Base-by-base conservation (phyloP, 1,139 yeast genomes). In the Scheffersomyces illinoinensis region DNA sequence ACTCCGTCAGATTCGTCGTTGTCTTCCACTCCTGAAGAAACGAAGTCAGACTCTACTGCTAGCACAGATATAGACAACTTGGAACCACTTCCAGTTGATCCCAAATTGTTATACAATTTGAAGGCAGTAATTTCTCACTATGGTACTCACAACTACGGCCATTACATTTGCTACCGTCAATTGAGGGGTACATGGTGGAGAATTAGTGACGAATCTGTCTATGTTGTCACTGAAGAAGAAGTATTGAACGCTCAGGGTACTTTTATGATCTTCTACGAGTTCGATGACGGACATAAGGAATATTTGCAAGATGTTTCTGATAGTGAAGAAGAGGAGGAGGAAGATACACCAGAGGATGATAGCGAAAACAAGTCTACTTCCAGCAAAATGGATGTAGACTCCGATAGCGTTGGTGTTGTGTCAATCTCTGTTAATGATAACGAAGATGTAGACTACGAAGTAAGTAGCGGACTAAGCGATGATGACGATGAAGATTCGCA, bases 81-180 rank as follows among this genome's bases (percentile, higher is more conserved):
- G 17, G 51, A 48, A 8, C 26, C 26, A 12, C 43, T 33, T 23
- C 23, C 53, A n/a, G 24, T 55, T 0, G 66, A 74, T 55, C 71
- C 85, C 2, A 77, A 81, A 14, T 72, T 87, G 55, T 75, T 82
- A 43, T 93, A 93, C 70, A 81, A 86, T 54, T 81, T 93, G 60
- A 90, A 90, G 68, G 92, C 97, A 1, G 96, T 91, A 1, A 90
- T 93, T 55, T 88, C 93, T 1, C 98, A 93, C 72, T 93, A 88
- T 70, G 98, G 98, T 55, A 90, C 97, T 3, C 98, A 93, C 68
- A 92, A 93, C 69, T 93, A 92, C 71, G 98, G 98, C 20, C 98
- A 93, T 72, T 93, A 93, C 71, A 91, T 93, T 60, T 91, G 96
- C 56, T 93, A 85, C 75, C 85, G 98, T 67, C 88, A 86, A 66